Evolutionary conservation across 495 filamentous ascomycete genomes (phyloP).

Genomic region (Beverwykella pulmonaria): DNA sequence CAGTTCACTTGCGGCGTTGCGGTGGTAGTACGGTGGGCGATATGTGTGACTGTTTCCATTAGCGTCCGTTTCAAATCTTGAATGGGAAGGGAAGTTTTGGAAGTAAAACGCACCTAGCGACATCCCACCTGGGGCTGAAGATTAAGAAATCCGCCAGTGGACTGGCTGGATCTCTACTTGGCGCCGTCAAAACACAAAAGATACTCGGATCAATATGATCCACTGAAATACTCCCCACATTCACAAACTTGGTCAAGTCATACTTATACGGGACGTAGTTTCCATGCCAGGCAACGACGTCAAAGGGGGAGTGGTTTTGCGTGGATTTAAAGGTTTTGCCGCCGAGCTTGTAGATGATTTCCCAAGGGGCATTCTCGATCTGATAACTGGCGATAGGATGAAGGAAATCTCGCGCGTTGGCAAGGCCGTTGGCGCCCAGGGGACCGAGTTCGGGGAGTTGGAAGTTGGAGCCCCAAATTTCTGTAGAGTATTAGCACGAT

Average conservation of each 20-base stretch:
- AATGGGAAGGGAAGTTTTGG: background rate
- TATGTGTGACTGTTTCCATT: conserved; percentile 47
- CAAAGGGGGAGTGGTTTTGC: conserved; percentile 56
- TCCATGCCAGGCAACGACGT: conserved; percentile 59
- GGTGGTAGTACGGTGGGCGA: conserved; percentile 56
- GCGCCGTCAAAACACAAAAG: conserved; percentile 56
- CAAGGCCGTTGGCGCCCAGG: conserved; percentile 55
- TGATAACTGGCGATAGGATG: conserved; percentile 51
- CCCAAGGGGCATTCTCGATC: conserved; percentile 49
- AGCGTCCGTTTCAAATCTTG: background rate
- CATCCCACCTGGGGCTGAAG: conserved; percentile 56
- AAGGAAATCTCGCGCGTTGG: conserved; percentile 56
- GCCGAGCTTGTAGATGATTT: conserved; percentile 56
- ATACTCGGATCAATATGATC: conserved; percentile 59
- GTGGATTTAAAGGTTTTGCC: conserved; percentile 54
- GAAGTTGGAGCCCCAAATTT: conserved; percentile 54
- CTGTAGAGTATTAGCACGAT: conserved; percentile 34
- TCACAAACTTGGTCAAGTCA: conserved; percentile 56
- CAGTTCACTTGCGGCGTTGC: conserved; percentile 55
- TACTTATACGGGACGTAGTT: conserved; percentile 53
- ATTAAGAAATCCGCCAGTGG: conserved; percentile 56
- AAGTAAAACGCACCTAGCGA: conserved; percentile 35
- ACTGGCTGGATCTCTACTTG: conserved; percentile 49
- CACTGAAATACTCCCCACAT: conserved; percentile 54
- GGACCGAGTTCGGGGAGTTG: conserved; percentile 57